These are phyloP conservation scores for Marchantia paleacea DNA, from an alignment of 225 moss, liverwort and hornwort species.

Conservation along the genomic window DNA sequence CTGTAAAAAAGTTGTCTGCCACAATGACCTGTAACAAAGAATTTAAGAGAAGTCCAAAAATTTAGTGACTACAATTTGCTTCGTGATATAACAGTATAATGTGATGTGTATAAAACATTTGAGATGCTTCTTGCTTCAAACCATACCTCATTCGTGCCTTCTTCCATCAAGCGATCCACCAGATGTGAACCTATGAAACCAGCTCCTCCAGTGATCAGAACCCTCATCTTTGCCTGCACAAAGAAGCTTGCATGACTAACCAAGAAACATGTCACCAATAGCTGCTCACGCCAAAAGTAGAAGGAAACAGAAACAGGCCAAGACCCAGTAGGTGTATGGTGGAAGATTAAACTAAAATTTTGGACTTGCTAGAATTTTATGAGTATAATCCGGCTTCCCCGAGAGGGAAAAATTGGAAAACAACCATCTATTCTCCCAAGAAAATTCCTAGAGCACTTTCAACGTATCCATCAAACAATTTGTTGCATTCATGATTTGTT, in stretches of 20 bases:
- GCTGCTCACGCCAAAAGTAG: background rate
- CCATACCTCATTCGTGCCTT: conserved; percentile 76
- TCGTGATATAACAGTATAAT: background rate
- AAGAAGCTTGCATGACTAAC: background rate
- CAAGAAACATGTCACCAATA: background rate
- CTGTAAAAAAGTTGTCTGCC: conserved; percentile 96
- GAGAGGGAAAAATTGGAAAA: too few relatives aligned
- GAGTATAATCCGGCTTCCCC: too few relatives aligned
- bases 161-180: conserved; percentile 90
- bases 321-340: background rate
- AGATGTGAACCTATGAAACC: conserved; percentile 98
- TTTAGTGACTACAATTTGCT: background rate
- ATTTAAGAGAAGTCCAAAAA: background rate
- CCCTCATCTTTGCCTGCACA: conserved; percentile 75
- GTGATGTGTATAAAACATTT: background rate
- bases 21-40: conserved; percentile 66
- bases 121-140: background rate
- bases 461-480: background rate
- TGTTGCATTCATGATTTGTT: too few relatives aligned
- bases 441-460: background rate
- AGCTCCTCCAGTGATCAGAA: conserved; percentile 90
- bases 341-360: background rate
- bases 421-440: background rate
- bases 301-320: background rate
- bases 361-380: too few relatives aligned